Evolutionary conservation across 148 eudicot species (phyloP), one percentile per base, ranked within the genome.

Genomic region (Rheum nobile): DNA sequence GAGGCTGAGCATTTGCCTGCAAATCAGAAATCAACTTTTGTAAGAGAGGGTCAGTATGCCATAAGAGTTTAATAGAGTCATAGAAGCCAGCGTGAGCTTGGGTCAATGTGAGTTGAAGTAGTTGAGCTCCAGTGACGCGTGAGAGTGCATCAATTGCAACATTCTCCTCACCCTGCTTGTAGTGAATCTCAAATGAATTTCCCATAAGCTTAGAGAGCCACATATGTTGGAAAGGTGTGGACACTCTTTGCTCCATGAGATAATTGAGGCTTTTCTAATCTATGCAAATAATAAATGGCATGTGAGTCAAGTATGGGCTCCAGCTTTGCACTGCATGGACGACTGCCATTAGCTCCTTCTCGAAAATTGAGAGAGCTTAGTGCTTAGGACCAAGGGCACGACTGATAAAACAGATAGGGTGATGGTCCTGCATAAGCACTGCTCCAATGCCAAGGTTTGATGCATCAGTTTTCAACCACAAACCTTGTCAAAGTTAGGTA

Each of bases 171-270:
- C 74, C 38, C 46, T 43, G 43, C 17, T 72, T 72, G 9, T 47
- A 72, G 0, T 1, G 21, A 22, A 72, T 72, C n/a, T 72, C 74
- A 11, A 44, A 72, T 0, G 12, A n/a, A 29, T 42, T 44, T 0
- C 57, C 57, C 74, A 72, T 44, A 8, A 72, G 24, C 43, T 72
- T 72, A 1, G 74, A n/a, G 0, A 72, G 7, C 74, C 74, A 46
- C 59, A n/a, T 24, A 3, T 26, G 59, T n/a, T 47, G 74, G 17
- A 22, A 26, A 8, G 29, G 32, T 4, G 57, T 9, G 4, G 8
- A 6, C 5, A 72, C 28, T 12, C 9, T 24, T 3, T 72, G 57
- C 11, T 46, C 21, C 4, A 46, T 1, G 1, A 72, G 32, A 35
- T 72, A 28, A 7, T 72, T 72, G 17, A 72, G 35, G 3, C 19